Percentiles rank a stretch among this genome's conserved stretches.
Evolutionary conservation across 1,139 yeast species (phyloP).

Genomic region (Magnusiomyces fungicola): DNA sequence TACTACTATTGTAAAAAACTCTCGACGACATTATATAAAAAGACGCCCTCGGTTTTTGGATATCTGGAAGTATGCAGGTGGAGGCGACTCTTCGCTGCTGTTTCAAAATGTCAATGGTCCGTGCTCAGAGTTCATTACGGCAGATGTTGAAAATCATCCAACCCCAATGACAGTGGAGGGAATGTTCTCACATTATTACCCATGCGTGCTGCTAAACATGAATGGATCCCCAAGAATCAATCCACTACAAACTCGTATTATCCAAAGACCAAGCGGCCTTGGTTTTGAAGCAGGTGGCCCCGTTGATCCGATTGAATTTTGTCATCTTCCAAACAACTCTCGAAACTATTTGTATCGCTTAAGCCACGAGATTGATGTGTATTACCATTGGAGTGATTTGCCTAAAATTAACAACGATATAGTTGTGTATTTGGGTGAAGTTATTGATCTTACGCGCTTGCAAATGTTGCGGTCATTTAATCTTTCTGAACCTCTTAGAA

Average conservation of each 20-base stretch:
- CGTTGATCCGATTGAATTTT: slow-evolving; percentile 60
- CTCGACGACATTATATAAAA: slow-evolving; percentile 44
- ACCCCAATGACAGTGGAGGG: slow-evolving; percentile 34
- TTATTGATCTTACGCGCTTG: slow-evolving; percentile 65
- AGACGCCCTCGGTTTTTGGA: slow-evolving; percentile 25
- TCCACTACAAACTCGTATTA: slow-evolving; percentile 25
- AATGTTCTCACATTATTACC: slow-evolving; percentile 81
- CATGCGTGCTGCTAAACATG: slow-evolving; percentile 61
- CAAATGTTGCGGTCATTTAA: slow-evolving; percentile 58
- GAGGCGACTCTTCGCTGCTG: slow-evolving; percentile 67
- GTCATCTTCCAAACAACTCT: slow-evolving; percentile 60
- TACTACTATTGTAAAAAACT: slow-evolving; percentile 25
- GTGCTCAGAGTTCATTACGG: slow-evolving; percentile 61
- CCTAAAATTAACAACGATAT: slow-evolving; percentile 53
- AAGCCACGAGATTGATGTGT: slow-evolving; percentile 57
- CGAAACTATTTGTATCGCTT: slow-evolving; percentile 54
- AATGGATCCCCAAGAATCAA: slow-evolving; percentile 39
- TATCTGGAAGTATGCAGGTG: slow-evolving; percentile 51
- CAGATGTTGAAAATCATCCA: slow-evolving; percentile 25
- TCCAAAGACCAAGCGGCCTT: slow-evolving; percentile 1
- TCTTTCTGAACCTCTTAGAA: slow-evolving; percentile 54
- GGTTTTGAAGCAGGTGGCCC: slow-evolving; percentile 3
- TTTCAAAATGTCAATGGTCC: slow-evolving; percentile 87
- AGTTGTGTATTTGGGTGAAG: slow-evolving; percentile 74
- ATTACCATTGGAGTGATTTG: slow-evolving; percentile 75